phyloP scores from a whole-genome alignment of 169 alveolate species.

The Cryptosporidium viatorum region DNA sequence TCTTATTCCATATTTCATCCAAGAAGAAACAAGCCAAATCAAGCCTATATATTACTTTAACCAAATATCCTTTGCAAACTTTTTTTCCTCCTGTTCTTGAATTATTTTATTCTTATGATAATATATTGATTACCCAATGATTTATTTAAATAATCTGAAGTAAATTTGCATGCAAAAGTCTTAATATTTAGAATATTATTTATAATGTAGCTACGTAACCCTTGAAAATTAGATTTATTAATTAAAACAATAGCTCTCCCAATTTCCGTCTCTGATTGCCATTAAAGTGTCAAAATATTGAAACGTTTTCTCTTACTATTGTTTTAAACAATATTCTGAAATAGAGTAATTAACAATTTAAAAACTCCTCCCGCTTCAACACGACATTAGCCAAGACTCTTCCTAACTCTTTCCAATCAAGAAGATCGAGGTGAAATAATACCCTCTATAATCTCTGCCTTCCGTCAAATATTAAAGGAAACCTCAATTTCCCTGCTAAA shows the following conservation, averaged over 20 bases:
- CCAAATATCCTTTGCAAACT: too few relatives aligned
- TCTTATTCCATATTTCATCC: not conserved
- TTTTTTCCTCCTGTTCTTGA: too few relatives aligned
- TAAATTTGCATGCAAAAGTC: not conserved
- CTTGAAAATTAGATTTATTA: too few relatives aligned
- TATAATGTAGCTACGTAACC: not conserved
- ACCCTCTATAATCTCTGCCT: not conserved
- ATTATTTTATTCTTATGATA: too few relatives aligned
- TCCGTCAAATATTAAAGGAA: not conserved
- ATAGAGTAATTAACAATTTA: not conserved
- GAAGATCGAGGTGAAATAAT: not conserved
- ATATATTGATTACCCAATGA: too few relatives aligned
- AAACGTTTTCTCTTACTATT: not conserved
- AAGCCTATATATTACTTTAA: too few relatives aligned
- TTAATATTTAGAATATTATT: too few relatives aligned
- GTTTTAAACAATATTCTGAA: not conserved
- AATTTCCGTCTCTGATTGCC: not conserved
- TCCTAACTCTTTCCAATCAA: not conserved
- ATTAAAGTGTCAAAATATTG: not conserved
- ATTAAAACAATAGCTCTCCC: not conserved
- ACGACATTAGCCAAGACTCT: not conserved
- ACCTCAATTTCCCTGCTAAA: not conserved
- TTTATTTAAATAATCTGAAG: too few relatives aligned
- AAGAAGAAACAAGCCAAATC: too few relatives aligned
- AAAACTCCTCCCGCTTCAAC: not conserved